phyloP scores from a whole-genome alignment of 768 basidiomycete genomes.

The Mycena floridula region DNA sequence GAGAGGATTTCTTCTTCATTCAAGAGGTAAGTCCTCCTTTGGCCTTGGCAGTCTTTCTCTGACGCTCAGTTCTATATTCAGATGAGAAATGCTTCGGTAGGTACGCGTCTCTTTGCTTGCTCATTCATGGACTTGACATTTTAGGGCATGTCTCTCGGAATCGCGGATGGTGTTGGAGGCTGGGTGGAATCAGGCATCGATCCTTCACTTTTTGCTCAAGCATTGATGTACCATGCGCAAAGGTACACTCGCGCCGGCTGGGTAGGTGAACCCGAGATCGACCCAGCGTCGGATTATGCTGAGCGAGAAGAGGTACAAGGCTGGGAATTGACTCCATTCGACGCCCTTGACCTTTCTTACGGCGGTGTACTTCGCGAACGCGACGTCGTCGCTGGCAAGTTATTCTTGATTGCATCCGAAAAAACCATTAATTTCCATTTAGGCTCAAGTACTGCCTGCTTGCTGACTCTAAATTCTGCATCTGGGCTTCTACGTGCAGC shows the following conservation, averaged over 20 bases:
- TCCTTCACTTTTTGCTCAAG: slow-evolving; percentile 86
- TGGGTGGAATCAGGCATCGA: slow-evolving; percentile 84
- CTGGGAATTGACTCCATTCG: slow-evolving; percentile 68
- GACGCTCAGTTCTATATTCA: slow-evolving; percentile 19
- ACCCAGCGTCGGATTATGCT: slow-evolving; percentile 70
- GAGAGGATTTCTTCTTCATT: slow-evolving; percentile 63
- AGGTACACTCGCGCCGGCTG: slow-evolving; percentile 66
- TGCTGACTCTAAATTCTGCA: slow-evolving; percentile 68
- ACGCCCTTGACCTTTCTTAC: slow-evolving; percentile 70
- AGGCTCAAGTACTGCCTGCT: slow-evolving; percentile 85
- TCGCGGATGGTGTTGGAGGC: slow-evolving; percentile 92
- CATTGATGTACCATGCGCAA: slow-evolving; percentile 83
- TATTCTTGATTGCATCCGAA: slow-evolving; percentile 17
- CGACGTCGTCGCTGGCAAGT: slow-evolving; percentile 58
- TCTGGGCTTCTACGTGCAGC: slow-evolving; percentile 72
- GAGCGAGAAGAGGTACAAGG: slow-evolving; percentile 61
- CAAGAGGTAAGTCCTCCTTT: slow-evolving; percentile 56
- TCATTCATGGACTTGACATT: slow-evolving; percentile 20
- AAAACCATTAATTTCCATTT: slow-evolving; percentile 16
- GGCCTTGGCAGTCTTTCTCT: not conserved
- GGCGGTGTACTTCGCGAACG: slow-evolving; percentile 65
- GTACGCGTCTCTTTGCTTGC: slow-evolving; percentile 34
- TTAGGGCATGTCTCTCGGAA: slow-evolving; percentile 73
- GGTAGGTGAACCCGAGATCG: slow-evolving; percentile 80
- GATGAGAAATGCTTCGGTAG: slow-evolving; percentile 79